Conservation (phyloP, 306 rosid genomes). For the Cucurbita moschata region DNA sequence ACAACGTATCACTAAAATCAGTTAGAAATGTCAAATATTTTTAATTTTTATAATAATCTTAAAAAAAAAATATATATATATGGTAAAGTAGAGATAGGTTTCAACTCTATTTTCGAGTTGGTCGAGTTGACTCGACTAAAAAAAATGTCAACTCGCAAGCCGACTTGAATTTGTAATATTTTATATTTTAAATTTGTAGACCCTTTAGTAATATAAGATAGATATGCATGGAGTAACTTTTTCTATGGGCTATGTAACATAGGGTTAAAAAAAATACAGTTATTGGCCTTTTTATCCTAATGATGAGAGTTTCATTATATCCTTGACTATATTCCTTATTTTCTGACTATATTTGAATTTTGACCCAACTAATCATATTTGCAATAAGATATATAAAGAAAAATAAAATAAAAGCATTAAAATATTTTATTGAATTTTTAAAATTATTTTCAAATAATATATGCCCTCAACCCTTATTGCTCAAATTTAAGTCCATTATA, state of each 20-base stretch:
- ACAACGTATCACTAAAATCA: too few species aligned
- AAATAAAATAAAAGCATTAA: background rate
- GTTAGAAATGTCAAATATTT: too few species aligned
- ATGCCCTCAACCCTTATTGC: too few species aligned
- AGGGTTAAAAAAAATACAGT: background rate
- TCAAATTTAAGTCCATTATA: too few species aligned
- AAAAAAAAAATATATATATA: too few species aligned
- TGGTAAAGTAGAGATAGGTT: too few species aligned
- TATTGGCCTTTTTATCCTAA: conserved; percentile 4
- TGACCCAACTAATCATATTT: background rate
- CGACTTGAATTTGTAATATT: background rate
- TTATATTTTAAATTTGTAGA: background rate
- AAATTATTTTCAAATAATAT: too few species aligned
- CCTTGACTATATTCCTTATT: background rate
- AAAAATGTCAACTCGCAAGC: too few species aligned
- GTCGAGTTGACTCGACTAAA: too few species aligned
- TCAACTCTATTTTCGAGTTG: too few species aligned
- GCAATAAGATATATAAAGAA: background rate
- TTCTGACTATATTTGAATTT: background rate
- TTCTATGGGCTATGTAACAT: background rate
- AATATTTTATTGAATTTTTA: too few species aligned
- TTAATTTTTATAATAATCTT: too few species aligned
- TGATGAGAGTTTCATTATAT: background rate
- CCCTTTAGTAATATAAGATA: background rate
- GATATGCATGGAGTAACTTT: background rate